phyloP scores from a whole-genome alignment of 2,329 filamentous ascomycete species.

The Stachybotrys chlorohalonatus region DNA sequence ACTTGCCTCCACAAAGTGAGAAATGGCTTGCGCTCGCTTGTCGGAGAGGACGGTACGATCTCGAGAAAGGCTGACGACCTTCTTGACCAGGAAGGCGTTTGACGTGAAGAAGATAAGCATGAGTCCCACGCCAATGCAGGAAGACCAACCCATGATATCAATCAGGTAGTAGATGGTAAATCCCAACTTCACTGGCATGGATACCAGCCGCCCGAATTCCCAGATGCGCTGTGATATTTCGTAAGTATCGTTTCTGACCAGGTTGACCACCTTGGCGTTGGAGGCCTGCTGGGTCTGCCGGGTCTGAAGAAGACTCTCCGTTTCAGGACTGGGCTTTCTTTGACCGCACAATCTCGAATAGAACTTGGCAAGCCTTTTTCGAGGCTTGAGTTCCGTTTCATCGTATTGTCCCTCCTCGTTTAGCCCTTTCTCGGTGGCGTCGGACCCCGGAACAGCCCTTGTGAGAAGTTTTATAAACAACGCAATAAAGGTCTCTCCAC shows the following conservation, averaged over 20 bases:
- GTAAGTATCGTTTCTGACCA: constrained; percentile 76
- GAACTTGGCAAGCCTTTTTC: constrained; percentile 5
- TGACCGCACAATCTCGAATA: constrained; percentile 10
- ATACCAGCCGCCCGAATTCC: constrained; percentile 72
- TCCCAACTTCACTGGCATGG: constrained; percentile 67
- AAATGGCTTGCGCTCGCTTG: constrained; percentile 66
- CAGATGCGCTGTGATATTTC: constrained; percentile 79
- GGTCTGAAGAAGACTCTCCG: no score
- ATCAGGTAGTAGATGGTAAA: constrained; percentile 57
- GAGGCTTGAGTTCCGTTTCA: background rate
- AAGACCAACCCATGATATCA: constrained; percentile 70
- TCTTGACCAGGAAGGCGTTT: constrained; percentile 59
- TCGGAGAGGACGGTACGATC: constrained; percentile 68
- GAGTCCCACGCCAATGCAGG: constrained; percentile 62
- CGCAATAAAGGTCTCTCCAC: constrained; percentile 53
- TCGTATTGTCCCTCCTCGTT: constrained; percentile 6
- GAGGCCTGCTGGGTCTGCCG: constrained; percentile 37
- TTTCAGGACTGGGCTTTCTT: constrained; percentile 16
- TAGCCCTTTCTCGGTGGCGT: constrained; percentile 24
- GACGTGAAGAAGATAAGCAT: constrained; percentile 59
- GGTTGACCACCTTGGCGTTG: constrained; percentile 83
- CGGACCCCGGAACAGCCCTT: constrained; percentile 27
- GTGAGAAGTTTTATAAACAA: constrained; percentile 28
- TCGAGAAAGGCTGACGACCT: constrained; percentile 60
- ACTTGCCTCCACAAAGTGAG: constrained; percentile 81